Conservation (phyloP, 345 rosid species). For the Stellera chamaejasme region DNA sequence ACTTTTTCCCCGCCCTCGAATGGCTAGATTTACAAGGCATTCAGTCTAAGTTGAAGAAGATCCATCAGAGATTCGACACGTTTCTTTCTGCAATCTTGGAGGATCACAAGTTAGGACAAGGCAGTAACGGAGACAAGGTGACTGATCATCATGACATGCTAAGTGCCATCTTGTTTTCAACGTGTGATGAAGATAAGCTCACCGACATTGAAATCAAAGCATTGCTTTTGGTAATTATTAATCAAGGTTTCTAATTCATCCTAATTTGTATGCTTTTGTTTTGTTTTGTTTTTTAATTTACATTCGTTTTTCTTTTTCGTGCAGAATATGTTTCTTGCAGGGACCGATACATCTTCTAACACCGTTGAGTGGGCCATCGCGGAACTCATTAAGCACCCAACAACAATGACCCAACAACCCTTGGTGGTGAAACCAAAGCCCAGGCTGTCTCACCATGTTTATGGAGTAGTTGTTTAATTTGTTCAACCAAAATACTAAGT, state of each 20-base stretch:
- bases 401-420: conserved; percentile 34
- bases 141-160: conserved; percentile 46
- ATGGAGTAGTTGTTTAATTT: no score
- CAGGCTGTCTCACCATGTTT: conserved; percentile 33
- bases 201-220: conserved; percentile 87
- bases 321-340: conserved; percentile 88
- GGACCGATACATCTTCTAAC: conserved; percentile 87
- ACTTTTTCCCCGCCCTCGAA: conserved; percentile 70
- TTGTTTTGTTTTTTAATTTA: not conserved
- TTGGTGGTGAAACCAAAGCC: conserved; percentile 54
- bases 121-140: conserved; percentile 20
- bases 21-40: conserved; percentile 86
- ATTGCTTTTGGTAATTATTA: conserved; percentile 57
- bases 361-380: conserved; percentile 93
- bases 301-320: no score
- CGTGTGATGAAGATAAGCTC: conserved; percentile 31
- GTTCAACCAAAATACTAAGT: no score
- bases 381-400: conserved; percentile 71
- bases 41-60: conserved; percentile 72
- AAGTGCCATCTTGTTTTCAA: conserved; percentile 50
- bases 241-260: not conserved
- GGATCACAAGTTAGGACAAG: conserved; percentile 47
- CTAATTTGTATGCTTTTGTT: no score
- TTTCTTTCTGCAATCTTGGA: conserved; percentile 51
- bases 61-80: conserved; percentile 64